Evolutionary conservation across 371 early-diverging fungal species (phyloP).

Genomic region (Mortierella sp.): DNA sequence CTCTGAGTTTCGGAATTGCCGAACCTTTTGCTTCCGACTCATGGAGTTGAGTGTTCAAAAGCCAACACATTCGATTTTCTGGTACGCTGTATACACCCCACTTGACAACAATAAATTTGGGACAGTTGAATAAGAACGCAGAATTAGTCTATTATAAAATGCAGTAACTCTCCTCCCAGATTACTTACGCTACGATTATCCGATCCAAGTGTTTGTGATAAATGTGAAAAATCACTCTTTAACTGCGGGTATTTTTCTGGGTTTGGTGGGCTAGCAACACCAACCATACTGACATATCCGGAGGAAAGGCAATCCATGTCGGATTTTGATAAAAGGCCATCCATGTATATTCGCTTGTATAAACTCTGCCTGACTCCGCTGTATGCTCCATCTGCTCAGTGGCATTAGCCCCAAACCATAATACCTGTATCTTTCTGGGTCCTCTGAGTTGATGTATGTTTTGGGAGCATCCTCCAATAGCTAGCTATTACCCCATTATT

Average conservation of each 20-base stretch:
- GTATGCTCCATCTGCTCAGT: conserved; percentile 31
- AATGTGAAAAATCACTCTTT: conserved; percentile 1
- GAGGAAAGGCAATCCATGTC: conserved; percentile 5
- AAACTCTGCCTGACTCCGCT: conserved; percentile 18
- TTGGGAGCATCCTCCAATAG: background rate
- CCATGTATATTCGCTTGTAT: conserved; percentile 6
- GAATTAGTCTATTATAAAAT: background rate
- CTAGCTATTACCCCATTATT: background rate
- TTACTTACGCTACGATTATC: conserved; percentile 5
- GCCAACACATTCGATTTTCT: background rate
- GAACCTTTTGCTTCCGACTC: background rate
- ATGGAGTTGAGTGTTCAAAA: background rate
- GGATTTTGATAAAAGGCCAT: conserved; percentile 7
- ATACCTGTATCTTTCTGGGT: conserved; percentile 16
- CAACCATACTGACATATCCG: conserved; percentile 14
- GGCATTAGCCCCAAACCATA: no score
- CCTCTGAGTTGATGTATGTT: conserved; percentile 5
- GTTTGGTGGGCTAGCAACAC: background rate
- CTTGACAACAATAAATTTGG: background rate
- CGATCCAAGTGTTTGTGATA: conserved; percentile 3
- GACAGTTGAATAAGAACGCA: background rate
- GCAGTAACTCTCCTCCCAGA: background rate
- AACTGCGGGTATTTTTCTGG: conserved; percentile 17
- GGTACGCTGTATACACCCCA: background rate
- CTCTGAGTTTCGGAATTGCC: conserved; percentile 12